A percentile compares a stretch with the other conserved stretches of the same genome.
Evolutionary conservation across 2,329 filamentous ascomycete species (phyloP).

Genomic region (Fusarium nurragi): DNA sequence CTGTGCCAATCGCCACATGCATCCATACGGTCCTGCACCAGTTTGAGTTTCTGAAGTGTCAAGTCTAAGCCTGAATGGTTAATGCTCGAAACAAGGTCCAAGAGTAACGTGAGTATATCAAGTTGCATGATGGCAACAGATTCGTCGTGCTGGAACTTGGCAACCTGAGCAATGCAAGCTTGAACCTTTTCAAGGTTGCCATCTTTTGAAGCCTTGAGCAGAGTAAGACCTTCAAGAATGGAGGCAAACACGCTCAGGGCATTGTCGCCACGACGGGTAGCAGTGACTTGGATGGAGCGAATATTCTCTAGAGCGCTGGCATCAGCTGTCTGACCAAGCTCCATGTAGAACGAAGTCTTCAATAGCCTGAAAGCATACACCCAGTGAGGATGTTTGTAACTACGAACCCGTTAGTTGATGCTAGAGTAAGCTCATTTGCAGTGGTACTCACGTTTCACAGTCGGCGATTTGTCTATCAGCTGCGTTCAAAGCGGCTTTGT

Average conservation of each 20-base stretch:
- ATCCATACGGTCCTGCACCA: conserved; percentile 71
- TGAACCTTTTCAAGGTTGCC: conserved; percentile 77
- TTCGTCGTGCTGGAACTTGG: conserved; percentile 74
- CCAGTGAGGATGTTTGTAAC: conserved; percentile 75
- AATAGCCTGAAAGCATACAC: conserved; percentile 80
- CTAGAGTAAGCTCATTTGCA: background rate
- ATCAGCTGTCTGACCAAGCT: conserved; percentile 69
- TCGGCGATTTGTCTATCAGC: conserved; percentile 75
- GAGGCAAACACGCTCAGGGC: conserved; percentile 73
- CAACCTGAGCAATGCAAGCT: conserved; percentile 76
- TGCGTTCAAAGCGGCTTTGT: conserved; percentile 76
- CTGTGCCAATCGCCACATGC: conserved; percentile 61
- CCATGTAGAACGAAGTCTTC: conserved; percentile 74
- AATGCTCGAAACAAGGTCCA: conserved; percentile 76
- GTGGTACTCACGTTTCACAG: conserved; percentile 66
- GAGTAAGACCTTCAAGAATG: conserved; percentile 74
- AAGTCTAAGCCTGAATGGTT: conserved; percentile 68
- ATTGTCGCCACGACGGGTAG: conserved; percentile 68
- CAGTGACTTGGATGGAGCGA: conserved; percentile 68
- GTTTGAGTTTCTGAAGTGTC: conserved; percentile 67
- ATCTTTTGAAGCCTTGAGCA: conserved; percentile 70
- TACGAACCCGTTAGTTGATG: conserved; percentile 43
- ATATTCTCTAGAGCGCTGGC: conserved; percentile 73
- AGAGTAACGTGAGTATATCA: conserved; percentile 69
- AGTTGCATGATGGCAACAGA: conserved; percentile 71